Evolutionary conservation across 495 filamentous ascomycete genomes (phyloP), one percentile per base, ranked within the genome.

Genomic region (Trichoderma parareesei): DNA sequence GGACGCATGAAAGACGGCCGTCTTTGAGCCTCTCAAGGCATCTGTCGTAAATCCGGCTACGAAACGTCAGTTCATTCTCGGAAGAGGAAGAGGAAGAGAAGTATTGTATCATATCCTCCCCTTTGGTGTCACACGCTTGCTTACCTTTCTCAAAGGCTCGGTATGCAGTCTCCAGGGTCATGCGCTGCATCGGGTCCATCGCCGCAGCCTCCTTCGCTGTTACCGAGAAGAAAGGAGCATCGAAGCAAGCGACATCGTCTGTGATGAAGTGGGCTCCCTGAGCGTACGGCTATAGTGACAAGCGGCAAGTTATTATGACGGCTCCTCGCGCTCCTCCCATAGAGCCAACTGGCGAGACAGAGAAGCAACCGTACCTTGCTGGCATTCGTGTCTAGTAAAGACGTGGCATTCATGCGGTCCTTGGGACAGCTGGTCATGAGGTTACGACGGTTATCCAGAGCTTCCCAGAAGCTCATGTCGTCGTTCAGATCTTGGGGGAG

Each of bases 191-290:
- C 0, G 73, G 73, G 53, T 75, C 73, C 71, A 76, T 75, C 3
- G 69, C 64, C 2, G 66, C 75, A 1, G 84, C 84, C 70, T 87
- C 85, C 2, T 75, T 72, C 4, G 80, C 72, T 4, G 79, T 80
- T 42, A 85, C 79, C n/a, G 75, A 75, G 72, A 89, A 89, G 75
- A 88, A 88, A 1, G 69, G 66, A 0, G 74, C 69, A 43, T 77
- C 84, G 67, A 86, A 87, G 0, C 65, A 67, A 5, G 70, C 72
- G 7, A 81, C 60, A 65, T 85, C 78, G 37, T 82, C 76, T n/a
- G 49, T 66, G 38, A 78, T 62, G 61, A 76, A 76, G 63, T 76
- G 69, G 2, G 67, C 73, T 40, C 74, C 74, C 35, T 59, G 59
- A 3, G 65, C 13, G 27, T 44, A 43, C 4, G 64, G 46, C 63